Evolutionary conservation across 108 stramenopile genomes (phyloP).

Genomic region (Bacterosira constricta): DNA sequence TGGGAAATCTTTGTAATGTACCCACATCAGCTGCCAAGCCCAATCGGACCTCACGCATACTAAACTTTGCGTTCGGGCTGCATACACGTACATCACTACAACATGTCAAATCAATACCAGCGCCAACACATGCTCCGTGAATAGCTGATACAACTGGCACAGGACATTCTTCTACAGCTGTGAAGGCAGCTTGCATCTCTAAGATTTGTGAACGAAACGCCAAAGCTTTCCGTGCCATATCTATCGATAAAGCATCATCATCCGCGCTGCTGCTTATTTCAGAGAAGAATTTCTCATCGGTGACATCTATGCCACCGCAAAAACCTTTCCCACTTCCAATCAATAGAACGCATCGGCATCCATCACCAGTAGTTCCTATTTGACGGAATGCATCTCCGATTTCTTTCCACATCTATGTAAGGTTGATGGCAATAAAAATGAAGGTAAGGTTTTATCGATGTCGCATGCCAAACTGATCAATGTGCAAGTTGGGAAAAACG

Average conservation of each 20-base stretch:
- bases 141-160: constrained; percentile 81
- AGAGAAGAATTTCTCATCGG: constrained; percentile 59
- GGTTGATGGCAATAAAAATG: neutral
- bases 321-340: constrained; percentile 71
- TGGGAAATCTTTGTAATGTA: constrained; percentile 79
- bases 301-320: constrained; percentile 74
- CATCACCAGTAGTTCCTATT: constrained; percentile 57
- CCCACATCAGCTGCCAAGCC: constrained; percentile 85
- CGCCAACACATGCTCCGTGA: constrained; percentile 78
- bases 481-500: too few relatives aligned
- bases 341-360: constrained; percentile 65
- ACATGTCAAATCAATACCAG: constrained; percentile 70
- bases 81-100: constrained; percentile 74
- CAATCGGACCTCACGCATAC: constrained; percentile 67
- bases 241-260: constrained; percentile 15
- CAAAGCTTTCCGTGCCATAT: constrained; percentile 65
- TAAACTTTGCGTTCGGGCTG: constrained; percentile 56
- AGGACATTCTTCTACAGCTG: constrained; percentile 73
- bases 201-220: constrained; percentile 67
- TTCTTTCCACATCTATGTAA: constrained; percentile 69
- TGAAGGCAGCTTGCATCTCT: constrained; percentile 78
- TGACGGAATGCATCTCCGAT: constrained; percentile 65
- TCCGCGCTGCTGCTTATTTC: constrained; percentile 9
- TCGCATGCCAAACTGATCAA: too few relatives aligned
- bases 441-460: too few relatives aligned